Evolutionary conservation across 805 yeast species (phyloP), one percentile per base, ranked within the genome.

Genomic region (Wickerhamiella cacticola): DNA sequence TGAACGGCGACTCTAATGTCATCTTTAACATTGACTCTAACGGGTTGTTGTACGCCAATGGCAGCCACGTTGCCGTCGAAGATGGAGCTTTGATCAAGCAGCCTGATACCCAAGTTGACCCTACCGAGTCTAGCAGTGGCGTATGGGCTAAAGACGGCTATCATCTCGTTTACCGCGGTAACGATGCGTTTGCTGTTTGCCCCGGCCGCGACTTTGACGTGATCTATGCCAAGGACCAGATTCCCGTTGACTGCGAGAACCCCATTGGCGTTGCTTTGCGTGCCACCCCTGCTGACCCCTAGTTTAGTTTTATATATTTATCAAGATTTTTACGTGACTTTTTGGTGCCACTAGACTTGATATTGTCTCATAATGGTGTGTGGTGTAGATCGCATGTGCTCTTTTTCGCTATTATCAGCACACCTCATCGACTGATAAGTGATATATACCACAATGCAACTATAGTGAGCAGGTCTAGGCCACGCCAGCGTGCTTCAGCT

Each of bases 1-100:
- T 29, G 25, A 41, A 41, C 36, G 45, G 45, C 21, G 45, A 41
- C 26, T 10, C 35, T 13, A 25, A 28, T 6, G 26, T 22, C 36
- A n/a, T 10, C 36, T 22, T 41, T 22, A 21, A 19, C 35, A 12
- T 41, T n/a, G 26, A 19, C 19, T 15, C 21, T 12, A 26, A 29
- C 26, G 45, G 45, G 8, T 12, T 16, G 15, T 23, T 40, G 29
- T 23, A 18, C 10, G 43, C n/a, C 33, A 40, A 40, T 23, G 43
- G 43, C 33, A 10, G 25, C 29, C 21, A 25, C 22, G 25, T 38
- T n/a, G n/a, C n/a, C n/a, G n/a, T n/a, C n/a, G n/a, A n/a, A 18
- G 36, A 33, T 5, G 9, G 15, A 2, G 18, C 36, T n/a, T 18
- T 18, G 5, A 21, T 18, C 18, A 18, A 21, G 5, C 36, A 15